phyloP scores from a whole-genome alignment of 306 rosid species.

The Vigna reflexopilosa region DNA sequence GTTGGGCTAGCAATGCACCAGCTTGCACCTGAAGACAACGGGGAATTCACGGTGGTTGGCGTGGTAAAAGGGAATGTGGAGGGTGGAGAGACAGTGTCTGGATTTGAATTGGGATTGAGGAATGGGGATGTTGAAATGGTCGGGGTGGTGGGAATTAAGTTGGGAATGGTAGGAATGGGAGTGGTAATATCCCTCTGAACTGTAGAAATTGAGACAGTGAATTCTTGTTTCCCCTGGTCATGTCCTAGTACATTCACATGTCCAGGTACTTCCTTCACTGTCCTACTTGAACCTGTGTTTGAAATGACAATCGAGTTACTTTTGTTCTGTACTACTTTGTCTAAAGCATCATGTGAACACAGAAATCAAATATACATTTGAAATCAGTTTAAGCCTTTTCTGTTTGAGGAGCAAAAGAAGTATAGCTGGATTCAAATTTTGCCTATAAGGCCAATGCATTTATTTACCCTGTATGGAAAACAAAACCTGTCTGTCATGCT shows the following conservation, averaged over 20 bases:
- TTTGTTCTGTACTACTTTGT: conserved; percentile 37
- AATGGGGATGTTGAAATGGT: conserved; percentile 57
- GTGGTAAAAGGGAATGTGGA: conserved; percentile 54
- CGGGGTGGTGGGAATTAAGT: conserved; percentile 57
- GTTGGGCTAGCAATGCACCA: conserved; percentile 83
- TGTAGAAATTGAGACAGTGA: conserved; percentile 49
- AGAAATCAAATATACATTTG: conserved; percentile 32
- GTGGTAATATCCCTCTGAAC: conserved; percentile 74
- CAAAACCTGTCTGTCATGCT: conserved; percentile 6
- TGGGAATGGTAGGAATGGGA: conserved; percentile 80
- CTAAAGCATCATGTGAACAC: conserved; percentile 54
- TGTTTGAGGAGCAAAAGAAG: conserved; percentile 26
- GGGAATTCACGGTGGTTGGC: conserved; percentile 52
- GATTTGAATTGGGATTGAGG: conserved; percentile 68
- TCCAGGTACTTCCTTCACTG: conserved; percentile 47
- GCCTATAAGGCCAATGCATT: not conserved
- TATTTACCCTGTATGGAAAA: conserved; percentile 9
- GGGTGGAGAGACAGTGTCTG: conserved; percentile 68
- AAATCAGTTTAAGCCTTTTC: conserved; percentile 28
- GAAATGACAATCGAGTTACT: conserved; percentile 49
- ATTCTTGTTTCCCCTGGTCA: conserved; percentile 44
- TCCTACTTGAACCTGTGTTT: conserved; percentile 62
- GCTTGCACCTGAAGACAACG: conserved; percentile 58
- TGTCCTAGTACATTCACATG: conserved; percentile 51
- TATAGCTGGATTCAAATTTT: conserved; percentile 34